These are phyloP conservation scores for Moricandia arvensis DNA, from an alignment of 345 rosid species.

Conservation along the genomic window DNA sequence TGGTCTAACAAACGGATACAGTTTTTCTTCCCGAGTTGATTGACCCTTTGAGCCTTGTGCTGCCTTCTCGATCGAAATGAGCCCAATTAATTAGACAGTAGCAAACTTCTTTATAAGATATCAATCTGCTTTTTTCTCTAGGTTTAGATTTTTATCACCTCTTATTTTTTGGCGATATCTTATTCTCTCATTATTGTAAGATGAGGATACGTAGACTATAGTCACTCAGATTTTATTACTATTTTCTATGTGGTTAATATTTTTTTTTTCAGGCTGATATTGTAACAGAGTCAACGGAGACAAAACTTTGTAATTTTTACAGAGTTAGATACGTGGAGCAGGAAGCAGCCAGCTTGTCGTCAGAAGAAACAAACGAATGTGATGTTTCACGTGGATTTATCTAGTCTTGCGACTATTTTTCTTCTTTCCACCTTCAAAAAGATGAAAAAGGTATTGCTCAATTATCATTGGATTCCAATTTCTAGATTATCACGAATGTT, in stretches of 20 bases:
- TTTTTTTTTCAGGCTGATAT: neutral
- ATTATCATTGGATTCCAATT: slow-evolving; percentile 23
- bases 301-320: neutral
- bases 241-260: neutral
- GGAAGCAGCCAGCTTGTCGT: neutral
- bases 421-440: neutral
- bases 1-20: too few relatives aligned
- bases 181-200: too few relatives aligned
- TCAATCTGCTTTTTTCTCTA: too few relatives aligned
- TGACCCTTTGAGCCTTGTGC: too few relatives aligned
- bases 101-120: too few relatives aligned
- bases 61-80: too few relatives aligned
- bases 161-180: too few relatives aligned
- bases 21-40: too few relatives aligned
- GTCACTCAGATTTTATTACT: neutral
- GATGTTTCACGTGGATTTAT: slow-evolving; percentile 13
- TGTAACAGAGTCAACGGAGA: neutral
- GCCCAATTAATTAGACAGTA: too few relatives aligned
- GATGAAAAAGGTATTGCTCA: neutral
- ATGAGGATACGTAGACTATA: too few relatives aligned
- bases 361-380: slow-evolving; percentile 6
- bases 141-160: too few relatives aligned
- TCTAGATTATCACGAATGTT: neutral
- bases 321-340: neutral
- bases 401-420: neutral